Evolutionary conservation across 2,329 filamentous ascomycete genomes (phyloP), one percentile per base, ranked within the genome.

Genomic region (Epichloe gansuensis): DNA sequence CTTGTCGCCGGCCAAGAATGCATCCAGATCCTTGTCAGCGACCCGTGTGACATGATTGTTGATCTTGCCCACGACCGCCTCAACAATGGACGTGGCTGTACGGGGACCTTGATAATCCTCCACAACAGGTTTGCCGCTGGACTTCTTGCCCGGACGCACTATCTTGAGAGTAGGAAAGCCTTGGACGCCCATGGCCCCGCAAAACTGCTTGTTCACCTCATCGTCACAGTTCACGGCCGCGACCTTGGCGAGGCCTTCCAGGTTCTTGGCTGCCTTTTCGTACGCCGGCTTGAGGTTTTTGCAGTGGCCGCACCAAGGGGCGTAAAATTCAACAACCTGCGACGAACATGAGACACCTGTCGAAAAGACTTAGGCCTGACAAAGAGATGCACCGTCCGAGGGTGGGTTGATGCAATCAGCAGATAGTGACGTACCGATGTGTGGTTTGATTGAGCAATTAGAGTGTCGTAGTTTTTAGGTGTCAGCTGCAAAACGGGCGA

Each of bases 161-260:
- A 95, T 91, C 76, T 98, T 98, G 57, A 98, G 75, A 0, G 93
- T 97, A 1, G 93, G 93, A 71, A 96, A 98, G 53, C 93, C 93
- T 71, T 95, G 77, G 5, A 98, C 80, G 51, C 89, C 91, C 80
- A 96, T 87, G 59, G 76, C 71, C 46, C 84, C 82, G 67, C 93
- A 98, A 59, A 96, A 79, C 2, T 76, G 74, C 74, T 97, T 97
- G 77, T 97, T 98, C 57, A 75, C 71, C 51, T 96, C 91, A 35
- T 95, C 89, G 63, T 98, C 91, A 68, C 93, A 98, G 69, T 98
- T 87, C 57, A 98, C 76, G 51, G 94, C 93, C 47, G 89, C 93
- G 42, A 98, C 91, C 63, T 95, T 94, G 61, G 89, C 93, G 13
- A 97, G 77, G 13, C 93, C 93, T n/a, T 85, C 80, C 53, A 98